Conservation (phyloP, 768 basidiomycete genomes). For the Auriscalpium vulgare region DNA sequence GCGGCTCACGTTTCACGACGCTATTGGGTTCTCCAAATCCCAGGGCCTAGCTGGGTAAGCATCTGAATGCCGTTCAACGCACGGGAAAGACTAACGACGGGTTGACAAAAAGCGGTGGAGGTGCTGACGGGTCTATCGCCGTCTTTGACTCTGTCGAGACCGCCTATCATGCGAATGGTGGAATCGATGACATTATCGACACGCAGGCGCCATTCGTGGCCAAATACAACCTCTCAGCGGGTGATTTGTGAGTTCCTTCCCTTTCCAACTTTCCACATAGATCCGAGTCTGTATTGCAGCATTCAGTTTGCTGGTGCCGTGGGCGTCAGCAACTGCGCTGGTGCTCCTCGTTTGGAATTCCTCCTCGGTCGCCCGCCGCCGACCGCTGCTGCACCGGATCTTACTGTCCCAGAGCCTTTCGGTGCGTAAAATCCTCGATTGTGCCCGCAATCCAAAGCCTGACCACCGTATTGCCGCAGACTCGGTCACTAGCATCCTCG, state of each 20-base stretch:
- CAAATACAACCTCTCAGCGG: conserved; percentile 30
- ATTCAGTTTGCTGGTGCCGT: conserved; percentile 31
- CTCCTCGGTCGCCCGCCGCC: conserved; percentile 28
- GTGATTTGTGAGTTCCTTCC: conserved; percentile 34
- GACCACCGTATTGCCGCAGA: conserved; percentile 5
- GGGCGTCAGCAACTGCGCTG: conserved; percentile 30
- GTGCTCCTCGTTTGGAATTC: conserved; percentile 31
- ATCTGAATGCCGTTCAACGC: background rate
- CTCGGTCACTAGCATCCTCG: conserved; percentile 17
- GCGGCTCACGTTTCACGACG: conserved; percentile 23
- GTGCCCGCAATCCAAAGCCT: background rate
- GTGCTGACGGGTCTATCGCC: conserved; percentile 42
- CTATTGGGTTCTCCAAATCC: conserved; percentile 13
- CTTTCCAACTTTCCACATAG: conserved; percentile 20
- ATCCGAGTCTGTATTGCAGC: conserved; percentile 2
- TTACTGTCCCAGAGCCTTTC: conserved; percentile 26
- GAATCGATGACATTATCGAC: conserved; percentile 34
- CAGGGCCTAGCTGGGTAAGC: conserved; percentile 10
- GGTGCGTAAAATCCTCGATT: background rate
- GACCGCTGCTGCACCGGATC: conserved; percentile 23
- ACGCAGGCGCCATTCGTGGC: conserved; percentile 27
- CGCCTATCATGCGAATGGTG: conserved; percentile 34
- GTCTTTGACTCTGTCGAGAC: conserved; percentile 36
- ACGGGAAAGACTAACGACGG: background rate
- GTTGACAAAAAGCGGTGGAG: conserved; percentile 17